Conservation (phyloP, 768 basidiomycete genomes). For the Lactifluus hygrophoroides region DNA sequence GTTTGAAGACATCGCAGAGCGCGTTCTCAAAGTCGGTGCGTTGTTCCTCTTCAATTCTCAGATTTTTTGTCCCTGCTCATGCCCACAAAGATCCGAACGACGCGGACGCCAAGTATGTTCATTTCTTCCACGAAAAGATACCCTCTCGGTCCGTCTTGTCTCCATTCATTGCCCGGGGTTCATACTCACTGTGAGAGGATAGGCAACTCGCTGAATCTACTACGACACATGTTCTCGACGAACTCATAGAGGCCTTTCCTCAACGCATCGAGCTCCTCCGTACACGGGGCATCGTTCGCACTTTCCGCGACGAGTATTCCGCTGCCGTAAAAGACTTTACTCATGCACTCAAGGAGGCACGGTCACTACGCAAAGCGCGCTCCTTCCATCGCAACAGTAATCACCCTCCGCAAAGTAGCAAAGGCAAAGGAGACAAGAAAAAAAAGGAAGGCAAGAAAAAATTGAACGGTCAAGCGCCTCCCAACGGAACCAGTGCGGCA, state of each 20-base stretch:
- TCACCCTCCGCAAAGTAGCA: slow-evolving; percentile 32
- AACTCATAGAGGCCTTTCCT: slow-evolving; percentile 64
- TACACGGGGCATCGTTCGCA: slow-evolving; percentile 85
- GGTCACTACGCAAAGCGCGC: slow-evolving; percentile 58
- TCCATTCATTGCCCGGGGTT: slow-evolving; percentile 11
- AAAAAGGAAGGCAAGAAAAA: slow-evolving; percentile 31
- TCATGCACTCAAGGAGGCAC: slow-evolving; percentile 67
- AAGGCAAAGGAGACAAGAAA: slow-evolving; percentile 50
- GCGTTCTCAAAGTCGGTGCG: slow-evolving; percentile 64
- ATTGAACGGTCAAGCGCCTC: slow-evolving; percentile 58
- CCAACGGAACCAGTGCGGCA: slow-evolving; percentile 51
- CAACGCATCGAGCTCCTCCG: slow-evolving; percentile 79
- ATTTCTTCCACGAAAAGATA: slow-evolving; percentile 94
- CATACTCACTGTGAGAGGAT: slow-evolving; percentile 18
- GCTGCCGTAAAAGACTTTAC: slow-evolving; percentile 77
- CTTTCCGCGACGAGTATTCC: slow-evolving; percentile 72
- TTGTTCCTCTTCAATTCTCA: slow-evolving; percentile 12
- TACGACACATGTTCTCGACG: slow-evolving; percentile 67
- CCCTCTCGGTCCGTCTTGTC: slow-evolving; percentile 65
- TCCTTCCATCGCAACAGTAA: slow-evolving; percentile 42
- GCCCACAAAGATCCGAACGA: slow-evolving; percentile 56
- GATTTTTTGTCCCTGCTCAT: neutral
- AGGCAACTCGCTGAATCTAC: slow-evolving; percentile 85
- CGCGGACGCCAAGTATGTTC: slow-evolving; percentile 75
- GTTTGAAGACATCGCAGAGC: slow-evolving; percentile 86